Evolutionary conservation across 164 flowering plant species (phyloP).

Genomic region (Akebia trifoliata): DNA sequence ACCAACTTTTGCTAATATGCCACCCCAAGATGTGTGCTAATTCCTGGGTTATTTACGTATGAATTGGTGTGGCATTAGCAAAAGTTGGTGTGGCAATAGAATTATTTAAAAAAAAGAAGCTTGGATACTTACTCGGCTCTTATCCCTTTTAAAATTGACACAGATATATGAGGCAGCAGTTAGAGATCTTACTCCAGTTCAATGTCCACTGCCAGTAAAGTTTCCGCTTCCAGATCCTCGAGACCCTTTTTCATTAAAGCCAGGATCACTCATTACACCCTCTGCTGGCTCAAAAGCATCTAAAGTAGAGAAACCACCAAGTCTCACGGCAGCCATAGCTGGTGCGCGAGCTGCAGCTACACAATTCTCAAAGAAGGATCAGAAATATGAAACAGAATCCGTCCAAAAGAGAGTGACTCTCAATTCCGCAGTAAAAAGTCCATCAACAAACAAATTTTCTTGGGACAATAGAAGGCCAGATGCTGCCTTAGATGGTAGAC

Average conservation of each 20-base stretch:
- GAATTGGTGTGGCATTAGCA: too few species aligned
- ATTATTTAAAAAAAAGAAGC: too few species aligned
- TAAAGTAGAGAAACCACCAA: constrained; percentile 36
- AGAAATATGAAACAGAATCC: constrained; percentile 9
- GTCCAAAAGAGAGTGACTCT: background rate
- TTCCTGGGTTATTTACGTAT: too few species aligned
- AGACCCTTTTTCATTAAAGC: constrained; percentile 65
- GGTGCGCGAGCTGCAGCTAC: constrained; percentile 84
- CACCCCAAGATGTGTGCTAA: too few species aligned
- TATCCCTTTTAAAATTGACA: constrained; percentile 1
- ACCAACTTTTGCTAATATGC: too few species aligned
- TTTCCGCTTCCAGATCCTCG: constrained; percentile 69
- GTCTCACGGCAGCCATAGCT: constrained; percentile 64
- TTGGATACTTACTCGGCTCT: too few species aligned
- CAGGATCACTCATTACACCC: constrained; percentile 48
- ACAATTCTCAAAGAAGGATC: constrained; percentile 60
- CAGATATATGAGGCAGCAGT: constrained; percentile 71
- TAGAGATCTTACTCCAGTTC: constrained; percentile 60
- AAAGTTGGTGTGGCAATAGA: too few species aligned
- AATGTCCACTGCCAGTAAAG: constrained; percentile 58
- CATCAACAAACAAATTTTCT: too few species aligned
- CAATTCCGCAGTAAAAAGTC: constrained; percentile 16
- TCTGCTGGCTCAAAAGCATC: constrained; percentile 22
- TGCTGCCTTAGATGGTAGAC: too few species aligned
- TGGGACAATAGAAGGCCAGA: too few species aligned